Evolutionary conservation across 1,139 yeast species (phyloP), one percentile per base, ranked within the genome.

Genomic region (Yamadazyma siamensis): DNA sequence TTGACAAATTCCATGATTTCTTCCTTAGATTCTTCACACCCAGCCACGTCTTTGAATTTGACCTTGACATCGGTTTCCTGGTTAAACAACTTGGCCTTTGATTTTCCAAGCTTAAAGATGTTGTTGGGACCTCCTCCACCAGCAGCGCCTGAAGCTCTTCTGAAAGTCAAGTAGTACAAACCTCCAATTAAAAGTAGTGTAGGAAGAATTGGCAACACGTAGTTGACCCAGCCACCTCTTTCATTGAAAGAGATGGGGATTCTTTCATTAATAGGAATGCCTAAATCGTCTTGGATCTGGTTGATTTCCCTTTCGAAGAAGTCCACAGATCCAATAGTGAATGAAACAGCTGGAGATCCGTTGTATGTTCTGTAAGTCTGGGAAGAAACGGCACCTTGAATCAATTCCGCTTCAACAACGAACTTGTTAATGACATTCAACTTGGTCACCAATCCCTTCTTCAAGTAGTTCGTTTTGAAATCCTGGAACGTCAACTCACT

Each of bases 1-100:
- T 79, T 77, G 27, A 83, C 94, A 59, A 83, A 83, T 54, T 83
- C 94, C 88, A 81, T 80, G 44, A 83, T 80, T 57, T 83, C 94
- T 53, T 80, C 87, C 47, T 83, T 83, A 6, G 89, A 84, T 54
- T 83, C 94, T 45, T 79, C 84, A 54, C 86, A 79, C 19, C 94
- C 94, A 2, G 94, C 94, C 33, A 83, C 91, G 52, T 82, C 91
- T 42, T 78, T 77, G 48, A 83, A 83, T 47, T 77, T 80, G 28
- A 81, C 74, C 47, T 80, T 80, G 32, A 80, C 81, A 34, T 78
- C 83, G 4, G 79, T 75, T 43, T 81, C 88, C 39, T 77, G 80
- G 49, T 81, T 80, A 52, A 81, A 81, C 36, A 75, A 62, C 48
- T 78, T 80, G 2, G 88, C 88, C 45, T 79, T 80, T 6, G 81